A percentile compares a stretch with the other conserved stretches of the same genome.
Evolutionary conservation across 2,329 filamentous ascomycete species (phyloP).

Genomic region (Calonectria naviculata): DNA sequence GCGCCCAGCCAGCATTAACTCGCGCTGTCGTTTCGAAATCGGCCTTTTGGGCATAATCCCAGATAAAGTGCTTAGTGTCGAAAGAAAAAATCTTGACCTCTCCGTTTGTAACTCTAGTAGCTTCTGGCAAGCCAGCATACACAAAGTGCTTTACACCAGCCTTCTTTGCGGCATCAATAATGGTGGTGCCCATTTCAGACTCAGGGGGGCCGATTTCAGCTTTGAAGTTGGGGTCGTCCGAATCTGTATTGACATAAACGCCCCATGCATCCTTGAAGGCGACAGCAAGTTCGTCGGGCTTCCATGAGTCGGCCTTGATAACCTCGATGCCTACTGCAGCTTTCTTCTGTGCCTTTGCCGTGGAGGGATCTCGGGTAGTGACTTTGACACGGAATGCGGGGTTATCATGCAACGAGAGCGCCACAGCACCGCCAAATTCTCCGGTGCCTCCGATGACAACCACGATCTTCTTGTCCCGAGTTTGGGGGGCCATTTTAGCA

Average conservation of each 20-base stretch:
- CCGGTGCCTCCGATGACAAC: not conserved
- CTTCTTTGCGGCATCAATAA: slow-evolving; percentile 39
- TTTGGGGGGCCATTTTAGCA: too few species aligned
- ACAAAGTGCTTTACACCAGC: slow-evolving; percentile 42
- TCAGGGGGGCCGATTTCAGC: slow-evolving; percentile 35
- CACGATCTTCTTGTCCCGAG: not conserved
- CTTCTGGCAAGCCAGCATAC: slow-evolving; percentile 35
- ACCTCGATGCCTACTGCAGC: not conserved
- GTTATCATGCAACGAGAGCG: not conserved
- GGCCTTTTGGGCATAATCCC: not conserved
- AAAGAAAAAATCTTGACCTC: slow-evolving; percentile 35
- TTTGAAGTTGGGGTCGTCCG: slow-evolving; percentile 28
- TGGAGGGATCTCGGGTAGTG: slow-evolving; percentile 5
- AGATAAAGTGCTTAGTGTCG: slow-evolving; percentile 5
- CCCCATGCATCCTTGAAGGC: slow-evolving; percentile 27
- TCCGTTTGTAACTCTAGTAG: slow-evolving; percentile 37
- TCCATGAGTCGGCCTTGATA: slow-evolving; percentile 16
- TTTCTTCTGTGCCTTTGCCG: not conserved
- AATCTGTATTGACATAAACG: slow-evolving; percentile 30
- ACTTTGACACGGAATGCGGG: not conserved
- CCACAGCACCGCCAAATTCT: slow-evolving; percentile 34
- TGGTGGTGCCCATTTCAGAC: slow-evolving; percentile 41
- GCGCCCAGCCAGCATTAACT: not conserved
- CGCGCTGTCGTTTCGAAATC: not conserved
- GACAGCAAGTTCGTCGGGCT: not conserved